phyloP scores from a whole-genome alignment of 2,329 filamentous ascomycete genomes.

The Talaromyces sp. region DNA sequence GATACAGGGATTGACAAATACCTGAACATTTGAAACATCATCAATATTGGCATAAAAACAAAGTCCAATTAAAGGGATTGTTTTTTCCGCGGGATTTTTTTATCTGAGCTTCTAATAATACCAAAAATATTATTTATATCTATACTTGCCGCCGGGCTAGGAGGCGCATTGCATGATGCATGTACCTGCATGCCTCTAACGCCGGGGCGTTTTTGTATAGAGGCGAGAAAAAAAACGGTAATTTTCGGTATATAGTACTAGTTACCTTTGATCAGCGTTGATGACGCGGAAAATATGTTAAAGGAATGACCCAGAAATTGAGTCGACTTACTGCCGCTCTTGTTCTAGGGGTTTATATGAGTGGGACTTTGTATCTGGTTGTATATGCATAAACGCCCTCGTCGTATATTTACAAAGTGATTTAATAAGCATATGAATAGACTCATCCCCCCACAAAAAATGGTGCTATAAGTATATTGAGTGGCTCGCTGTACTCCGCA shows the following conservation, averaged over 20 bases:
- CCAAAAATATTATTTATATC: neutral
- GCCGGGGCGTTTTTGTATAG: neutral
- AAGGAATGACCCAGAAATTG: too few relatives aligned
- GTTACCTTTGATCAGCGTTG: neutral
- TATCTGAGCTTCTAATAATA: neutral
- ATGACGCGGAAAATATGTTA: neutral
- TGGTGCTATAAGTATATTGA: neutral
- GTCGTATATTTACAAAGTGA: neutral
- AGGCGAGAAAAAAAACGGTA: neutral
- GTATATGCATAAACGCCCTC: neutral
- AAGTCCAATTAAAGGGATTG: too few relatives aligned
- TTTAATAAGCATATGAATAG: neutral
- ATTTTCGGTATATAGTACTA: neutral
- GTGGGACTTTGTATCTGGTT: too few relatives aligned
- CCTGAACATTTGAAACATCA: too few relatives aligned
- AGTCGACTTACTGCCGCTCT: too few relatives aligned
- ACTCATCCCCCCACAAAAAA: neutral
- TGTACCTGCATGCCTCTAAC: neutral
- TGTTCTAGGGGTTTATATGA: too few relatives aligned
- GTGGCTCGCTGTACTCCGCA: too few relatives aligned
- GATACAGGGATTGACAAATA: too few relatives aligned
- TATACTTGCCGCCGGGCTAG: neutral
- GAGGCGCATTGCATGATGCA: neutral
- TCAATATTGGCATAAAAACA: too few relatives aligned
- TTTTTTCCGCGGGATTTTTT: too few relatives aligned